These are phyloP conservation scores for Colletotrichum brevisporum DNA, from an alignment of 2,329 filamentous ascomycete genomes.

Conservation along the genomic window DNA sequence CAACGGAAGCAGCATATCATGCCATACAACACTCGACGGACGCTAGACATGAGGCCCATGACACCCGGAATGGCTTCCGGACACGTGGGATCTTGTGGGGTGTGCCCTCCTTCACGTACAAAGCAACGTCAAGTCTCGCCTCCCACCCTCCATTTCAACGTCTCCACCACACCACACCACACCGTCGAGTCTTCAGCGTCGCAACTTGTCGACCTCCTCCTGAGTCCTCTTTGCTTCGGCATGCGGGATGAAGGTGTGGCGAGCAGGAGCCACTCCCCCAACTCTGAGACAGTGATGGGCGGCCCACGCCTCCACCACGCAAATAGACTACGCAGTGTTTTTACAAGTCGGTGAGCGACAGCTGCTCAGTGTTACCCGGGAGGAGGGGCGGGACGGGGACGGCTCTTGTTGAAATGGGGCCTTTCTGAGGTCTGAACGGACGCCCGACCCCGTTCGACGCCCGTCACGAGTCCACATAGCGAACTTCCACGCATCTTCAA, in stretches of 20 bases:
- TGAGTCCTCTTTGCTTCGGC: neutral
- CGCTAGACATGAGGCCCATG: slow-evolving; percentile 17
- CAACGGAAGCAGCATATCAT: slow-evolving; percentile 33
- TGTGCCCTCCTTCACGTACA: slow-evolving; percentile 28
- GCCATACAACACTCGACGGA: slow-evolving; percentile 8
- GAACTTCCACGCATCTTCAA: neutral
- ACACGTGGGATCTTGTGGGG: slow-evolving; percentile 38
- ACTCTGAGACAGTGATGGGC: slow-evolving; percentile 32
- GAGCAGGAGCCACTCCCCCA: slow-evolving; percentile 10
- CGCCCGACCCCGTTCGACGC: neutral
- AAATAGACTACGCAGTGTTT: slow-evolving; percentile 6
- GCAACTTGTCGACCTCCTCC: neutral
- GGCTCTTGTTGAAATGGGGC: slow-evolving; percentile 14
- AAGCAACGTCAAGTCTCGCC: slow-evolving; percentile 27
- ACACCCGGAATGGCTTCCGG: slow-evolving; percentile 31
- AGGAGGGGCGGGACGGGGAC: slow-evolving; percentile 26
- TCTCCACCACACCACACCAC: slow-evolving; percentile 17
- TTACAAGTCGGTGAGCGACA: slow-evolving; percentile 17
- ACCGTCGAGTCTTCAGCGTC: neutral
- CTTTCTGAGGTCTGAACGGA: neutral
- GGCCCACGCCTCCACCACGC: slow-evolving; percentile 23
- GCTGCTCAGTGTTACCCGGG: slow-evolving; percentile 9
- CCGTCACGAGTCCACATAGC: slow-evolving; percentile 7
- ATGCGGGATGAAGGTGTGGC: too few species aligned
- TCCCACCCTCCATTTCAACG: slow-evolving; percentile 11